A percentile compares a stretch with the other conserved stretches of the same genome.
Conservation (phyloP, 169 alveolate genomes). For the Cryptosporidium tyzzeri region DNA sequence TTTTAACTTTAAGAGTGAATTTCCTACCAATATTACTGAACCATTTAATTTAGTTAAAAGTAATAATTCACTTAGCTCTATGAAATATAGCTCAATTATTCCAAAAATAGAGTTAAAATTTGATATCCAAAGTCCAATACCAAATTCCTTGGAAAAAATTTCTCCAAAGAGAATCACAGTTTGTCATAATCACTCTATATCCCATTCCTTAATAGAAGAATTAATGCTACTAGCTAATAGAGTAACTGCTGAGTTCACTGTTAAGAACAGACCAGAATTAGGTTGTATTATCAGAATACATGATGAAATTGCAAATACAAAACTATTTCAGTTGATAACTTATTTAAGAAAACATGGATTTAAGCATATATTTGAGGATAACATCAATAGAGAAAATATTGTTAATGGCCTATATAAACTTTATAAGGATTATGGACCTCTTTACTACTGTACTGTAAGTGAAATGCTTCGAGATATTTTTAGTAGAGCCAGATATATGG, state of each 20-base stretch:
- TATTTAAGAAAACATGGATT: slow-evolving; percentile 12
- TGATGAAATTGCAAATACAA: slow-evolving; percentile 1
- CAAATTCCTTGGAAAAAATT: neutral
- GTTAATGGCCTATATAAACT: slow-evolving; percentile 12
- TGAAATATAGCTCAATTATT: neutral
- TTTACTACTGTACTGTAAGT: slow-evolving; percentile 12
- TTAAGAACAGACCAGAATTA: slow-evolving; percentile 5
- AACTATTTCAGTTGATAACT: neutral
- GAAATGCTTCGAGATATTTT: slow-evolving; percentile 41
- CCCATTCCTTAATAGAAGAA: slow-evolving; percentile 94
- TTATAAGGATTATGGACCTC: neutral
- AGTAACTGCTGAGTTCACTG: slow-evolving; percentile 12
- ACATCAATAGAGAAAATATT: neutral
- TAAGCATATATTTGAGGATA: neutral
- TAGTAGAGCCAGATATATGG: slow-evolving; percentile 42
- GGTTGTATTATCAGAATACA: neutral
- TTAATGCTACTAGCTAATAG: slow-evolving; percentile 98
- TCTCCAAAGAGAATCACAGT: neutral
- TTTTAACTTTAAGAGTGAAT: neutral
- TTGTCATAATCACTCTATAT: neutral
- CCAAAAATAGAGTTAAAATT: slow-evolving; percentile 19
- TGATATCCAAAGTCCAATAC: neutral
- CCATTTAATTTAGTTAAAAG: neutral
- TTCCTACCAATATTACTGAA: neutral
- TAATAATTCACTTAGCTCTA: neutral